Base-by-base conservation (phyloP, 2,329 filamentous ascomycete genomes). In the Pseudogymnoascus verrucosus region DNA sequence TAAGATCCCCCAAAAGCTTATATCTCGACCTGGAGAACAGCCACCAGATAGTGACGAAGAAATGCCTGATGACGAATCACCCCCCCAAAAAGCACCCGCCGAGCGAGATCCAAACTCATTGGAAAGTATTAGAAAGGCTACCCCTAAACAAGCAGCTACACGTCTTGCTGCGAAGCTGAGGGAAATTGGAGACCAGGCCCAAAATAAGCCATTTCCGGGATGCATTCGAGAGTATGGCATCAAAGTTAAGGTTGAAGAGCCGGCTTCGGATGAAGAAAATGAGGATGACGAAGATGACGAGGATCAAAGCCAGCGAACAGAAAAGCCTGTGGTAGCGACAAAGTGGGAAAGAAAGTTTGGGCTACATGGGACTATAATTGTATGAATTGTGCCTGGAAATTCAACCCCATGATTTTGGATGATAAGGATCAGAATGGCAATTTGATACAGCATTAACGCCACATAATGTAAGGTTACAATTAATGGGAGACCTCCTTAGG, bases 221-320 rank as follows among this genome's bases (percentile, higher is more conserved):
- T 90, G 88, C 69, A 80, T 93, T 65, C 80, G 80, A 66, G 87
- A 92, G 72, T 92, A 89, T 68, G 89, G 89, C 5, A 76, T 89
- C 54, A 78, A 75, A 63, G 73, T 80, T 1, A 16, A 51, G 2
- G 72, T 73, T 65, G 64, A 65, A 2, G 75, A 84, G 66, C 71
- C 75, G 14, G 67, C 64, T 34, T 11, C 19, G 19, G 8, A 34
- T 21, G 51, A 34, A 21, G 26, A 34, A 19, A 34, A 57, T 11
- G 51, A 57, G n/a, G 16, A 57, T 2, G 28, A 57, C 51, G 51
- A 57, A 12, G 51, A 21, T 14, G 51, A 57, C 4, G n/a, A 57
- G n/a, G 16, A 57, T 12, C 51, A 34, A 34, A 57, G 28, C n/a
- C 51, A 57, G 28, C 28, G 5, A 4, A 78, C 78, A 67, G 79